Conservation (phyloP, 495 filamentous ascomycete genomes). For the Lasiosphaeria hispida region DNA sequence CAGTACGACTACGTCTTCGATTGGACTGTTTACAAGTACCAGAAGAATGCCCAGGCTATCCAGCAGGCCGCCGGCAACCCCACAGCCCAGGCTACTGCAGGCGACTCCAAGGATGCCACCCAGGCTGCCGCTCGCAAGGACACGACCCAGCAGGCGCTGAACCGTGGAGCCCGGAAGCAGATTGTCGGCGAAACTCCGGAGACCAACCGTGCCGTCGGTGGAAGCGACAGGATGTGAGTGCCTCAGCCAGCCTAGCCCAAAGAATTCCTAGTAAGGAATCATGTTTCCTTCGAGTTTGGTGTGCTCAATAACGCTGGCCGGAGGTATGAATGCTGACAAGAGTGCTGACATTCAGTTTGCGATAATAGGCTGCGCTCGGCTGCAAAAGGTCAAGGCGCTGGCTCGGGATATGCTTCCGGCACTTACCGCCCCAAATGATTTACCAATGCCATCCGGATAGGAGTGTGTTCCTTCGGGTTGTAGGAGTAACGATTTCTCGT, state of each 20-base stretch:
- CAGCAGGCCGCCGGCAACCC: constrained; percentile 51
- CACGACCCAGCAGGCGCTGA: constrained; percentile 50
- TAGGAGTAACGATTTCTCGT: constrained; percentile 30
- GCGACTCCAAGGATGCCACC: constrained; percentile 49
- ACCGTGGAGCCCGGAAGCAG: constrained; percentile 79
- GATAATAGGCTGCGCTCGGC: constrained; percentile 93
- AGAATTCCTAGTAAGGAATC: constrained; percentile 94
- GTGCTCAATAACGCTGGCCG: constrained; percentile 75
- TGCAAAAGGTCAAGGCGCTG: constrained; percentile 77
- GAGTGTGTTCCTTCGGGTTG: constrained; percentile 26
- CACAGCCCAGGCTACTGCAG: constrained; percentile 48
- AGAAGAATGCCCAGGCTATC: constrained; percentile 84
- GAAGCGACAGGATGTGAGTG: constrained; percentile 99
- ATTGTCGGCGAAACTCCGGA: constrained; percentile 76
- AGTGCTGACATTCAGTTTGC: constrained; percentile 83
- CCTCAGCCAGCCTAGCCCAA: constrained; percentile 55
- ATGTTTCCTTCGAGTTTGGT: constrained; percentile 82
- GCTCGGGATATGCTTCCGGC: constrained; percentile 58
- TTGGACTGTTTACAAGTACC: constrained; percentile 99
- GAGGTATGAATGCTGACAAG: constrained; percentile 67
- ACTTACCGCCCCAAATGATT: constrained; percentile 72
- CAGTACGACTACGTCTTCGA: constrained; percentile 99
- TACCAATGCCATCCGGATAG: constrained; percentile 21
- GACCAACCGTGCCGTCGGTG: constrained; percentile 82
- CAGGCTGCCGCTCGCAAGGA: constrained; percentile 63